These are phyloP conservation scores for Chalciporus sphaerocephalus DNA, from an alignment of 768 basidiomycete species.

Conservation along the genomic window DNA sequence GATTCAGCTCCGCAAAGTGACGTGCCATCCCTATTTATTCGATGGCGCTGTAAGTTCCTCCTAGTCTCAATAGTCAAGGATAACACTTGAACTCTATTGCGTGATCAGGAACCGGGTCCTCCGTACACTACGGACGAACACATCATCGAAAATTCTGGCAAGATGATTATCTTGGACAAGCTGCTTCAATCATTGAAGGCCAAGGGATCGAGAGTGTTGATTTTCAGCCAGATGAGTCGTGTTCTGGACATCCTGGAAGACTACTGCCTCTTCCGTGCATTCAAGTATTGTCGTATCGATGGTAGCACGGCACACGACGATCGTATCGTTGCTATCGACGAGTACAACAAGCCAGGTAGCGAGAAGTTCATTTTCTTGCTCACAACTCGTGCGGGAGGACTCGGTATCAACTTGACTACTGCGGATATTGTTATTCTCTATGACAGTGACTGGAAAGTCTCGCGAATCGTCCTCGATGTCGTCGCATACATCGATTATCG, in stretches of 20 bases:
- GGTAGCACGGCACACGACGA: slow-evolving; percentile 96
- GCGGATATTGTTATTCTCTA: slow-evolving; percentile 95
- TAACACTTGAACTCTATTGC: not conserved
- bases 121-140: slow-evolving; percentile 99
- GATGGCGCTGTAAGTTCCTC: slow-evolving; percentile 69
- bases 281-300: slow-evolving; percentile 94
- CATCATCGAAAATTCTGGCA: slow-evolving; percentile 88
- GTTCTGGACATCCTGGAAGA: slow-evolving; percentile 95
- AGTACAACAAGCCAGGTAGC: slow-evolving; percentile 90
- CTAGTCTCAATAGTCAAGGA: not conserved
- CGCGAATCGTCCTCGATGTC: not conserved
- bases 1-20: slow-evolving; percentile 67
- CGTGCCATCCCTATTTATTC: slow-evolving; percentile 88
- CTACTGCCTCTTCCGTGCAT: slow-evolving; percentile 87
- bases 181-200: slow-evolving; percentile 80
- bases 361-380: slow-evolving; percentile 97
- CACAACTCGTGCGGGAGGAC: slow-evolving; percentile 93
- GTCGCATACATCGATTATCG: slow-evolving; percentile 1
- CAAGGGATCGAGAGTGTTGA: slow-evolving; percentile 92
- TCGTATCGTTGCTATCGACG: slow-evolving; percentile 92
- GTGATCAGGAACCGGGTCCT: slow-evolving; percentile 82
- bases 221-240: slow-evolving; percentile 99
- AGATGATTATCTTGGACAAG: slow-evolving; percentile 97
- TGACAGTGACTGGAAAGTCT: slow-evolving; percentile 85
- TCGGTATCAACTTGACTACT: slow-evolving; percentile 93